phyloP scores from a whole-genome alignment of 257 asterid genomes.

The Gentiana straminea region DNA sequence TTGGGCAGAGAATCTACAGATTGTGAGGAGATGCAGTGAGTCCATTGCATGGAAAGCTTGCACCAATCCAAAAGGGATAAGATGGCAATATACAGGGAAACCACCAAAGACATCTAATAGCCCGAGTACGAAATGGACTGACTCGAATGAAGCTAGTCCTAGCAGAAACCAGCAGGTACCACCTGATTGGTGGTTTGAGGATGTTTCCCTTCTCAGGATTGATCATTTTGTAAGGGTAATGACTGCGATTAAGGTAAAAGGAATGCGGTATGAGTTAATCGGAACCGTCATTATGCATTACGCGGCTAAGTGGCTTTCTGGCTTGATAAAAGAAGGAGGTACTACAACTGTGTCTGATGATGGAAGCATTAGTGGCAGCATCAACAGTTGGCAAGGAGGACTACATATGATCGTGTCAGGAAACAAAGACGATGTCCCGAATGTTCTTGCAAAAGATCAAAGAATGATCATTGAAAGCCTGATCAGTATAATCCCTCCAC shows the following conservation, averaged over 20 bases:
- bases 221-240: slow-evolving; percentile 85
- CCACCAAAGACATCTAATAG: slow-evolving; percentile 31
- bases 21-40: slow-evolving; percentile 84
- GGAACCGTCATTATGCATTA: slow-evolving; percentile 76
- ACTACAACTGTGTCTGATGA: slow-evolving; percentile 24
- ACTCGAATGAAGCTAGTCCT: slow-evolving; percentile 66
- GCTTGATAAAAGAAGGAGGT: slow-evolving; percentile 42
- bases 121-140: slow-evolving; percentile 72
- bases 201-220: slow-evolving; percentile 69
- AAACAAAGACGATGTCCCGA: slow-evolving; percentile 34
- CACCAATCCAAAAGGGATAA: slow-evolving; percentile 89
- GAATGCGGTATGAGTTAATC: slow-evolving; percentile 72
- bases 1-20: slow-evolving; percentile 94
- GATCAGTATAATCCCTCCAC: slow-evolving; percentile 85
- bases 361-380: slow-evolving; percentile 17
- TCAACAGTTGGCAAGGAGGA: slow-evolving; percentile 66
- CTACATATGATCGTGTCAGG: slow-evolving; percentile 73
- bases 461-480: slow-evolving; percentile 82
- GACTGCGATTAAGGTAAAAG: slow-evolving; percentile 86
- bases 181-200: slow-evolving; percentile 97
- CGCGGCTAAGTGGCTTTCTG: slow-evolving; percentile 74
- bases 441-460: slow-evolving; percentile 63
- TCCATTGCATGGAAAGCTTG: slow-evolving; percentile 98
- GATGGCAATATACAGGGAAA: slow-evolving; percentile 86
- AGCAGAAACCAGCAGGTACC: slow-evolving; percentile 62